A percentile compares a stretch with the other conserved stretches of the same genome.
phyloP scores from a whole-genome alignment of 176 grass and related monocot species.

The Aegilops longissima region DNA sequence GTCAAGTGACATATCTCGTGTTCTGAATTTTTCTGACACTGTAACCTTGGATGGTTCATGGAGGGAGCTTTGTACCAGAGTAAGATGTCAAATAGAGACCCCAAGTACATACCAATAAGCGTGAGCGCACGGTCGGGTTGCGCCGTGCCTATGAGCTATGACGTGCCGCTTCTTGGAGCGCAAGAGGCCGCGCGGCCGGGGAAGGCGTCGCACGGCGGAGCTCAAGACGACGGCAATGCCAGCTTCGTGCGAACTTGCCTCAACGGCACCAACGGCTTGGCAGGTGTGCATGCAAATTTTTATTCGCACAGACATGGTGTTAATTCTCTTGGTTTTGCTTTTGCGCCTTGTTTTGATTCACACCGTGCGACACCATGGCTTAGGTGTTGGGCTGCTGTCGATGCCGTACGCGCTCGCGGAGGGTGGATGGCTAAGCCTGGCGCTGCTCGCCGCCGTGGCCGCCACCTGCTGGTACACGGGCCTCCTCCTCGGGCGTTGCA shows the following conservation, averaged over 20 bases:
- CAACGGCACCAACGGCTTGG: conserved; percentile 56
- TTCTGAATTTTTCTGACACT: neutral
- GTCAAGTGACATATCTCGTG: no score
- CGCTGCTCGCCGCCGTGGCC: conserved; percentile 34
- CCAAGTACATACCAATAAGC: neutral
- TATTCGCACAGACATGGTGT: neutral
- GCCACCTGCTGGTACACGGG: conserved; percentile 60
- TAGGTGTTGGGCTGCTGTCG: conserved; percentile 62
- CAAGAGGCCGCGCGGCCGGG: neutral
- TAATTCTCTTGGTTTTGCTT: neutral
- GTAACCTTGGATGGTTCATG: neutral
- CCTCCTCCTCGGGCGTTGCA: conserved; percentile 60
- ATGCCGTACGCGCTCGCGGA: conserved; percentile 59
- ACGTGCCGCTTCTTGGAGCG: conserved; percentile 17
- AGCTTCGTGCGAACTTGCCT: conserved; percentile 54
- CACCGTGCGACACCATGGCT: neutral
- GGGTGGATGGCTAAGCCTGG: conserved; percentile 58
- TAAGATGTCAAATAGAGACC: neutral
- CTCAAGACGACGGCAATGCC: neutral
- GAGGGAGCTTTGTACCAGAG: neutral
- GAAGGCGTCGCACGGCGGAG: neutral
- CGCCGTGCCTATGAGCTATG: neutral
- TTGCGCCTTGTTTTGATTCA: neutral
- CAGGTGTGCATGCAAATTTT: conserved; percentile 2
- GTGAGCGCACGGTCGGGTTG: neutral